Base-by-base conservation (phyloP, 2,329 filamentous ascomycete species). In the Pseudonectria buxi region DNA sequence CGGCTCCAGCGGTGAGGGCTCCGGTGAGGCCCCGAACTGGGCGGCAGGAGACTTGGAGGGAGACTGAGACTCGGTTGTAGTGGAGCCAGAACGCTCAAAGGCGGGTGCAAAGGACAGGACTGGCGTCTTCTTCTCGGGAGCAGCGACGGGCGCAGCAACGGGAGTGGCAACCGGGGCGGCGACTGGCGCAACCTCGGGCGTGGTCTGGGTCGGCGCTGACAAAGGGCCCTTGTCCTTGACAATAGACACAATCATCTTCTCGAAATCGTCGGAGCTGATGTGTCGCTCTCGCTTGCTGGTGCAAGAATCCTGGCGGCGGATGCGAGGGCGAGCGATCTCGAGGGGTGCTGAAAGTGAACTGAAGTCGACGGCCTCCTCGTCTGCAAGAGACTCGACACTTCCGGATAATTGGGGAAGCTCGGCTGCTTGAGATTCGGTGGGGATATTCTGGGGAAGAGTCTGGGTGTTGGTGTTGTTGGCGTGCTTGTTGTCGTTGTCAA, bases 241-340 rank as follows among this genome's bases (percentile, higher is more conserved):
- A 37, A 95, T 95, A 26, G 83, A 87, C 37, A 85, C 78, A 28
- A 95, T 86, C 76, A 96, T 94, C 67, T 94, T 94, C 63, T 95
- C 87, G 22, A 96, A 73, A 51, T 92, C 86, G 54, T 86, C 76
- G 6, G 90, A 87, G n/a, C 88, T 94, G 49, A 95, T 90, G 64
- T 95, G 89, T 54, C 86, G 83, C 58, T 92, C 85, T 72, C 78
- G 46, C 81, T 83, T 78, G 56, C 76, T 73, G 22, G 75, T 76
- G 53, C 72, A 80, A 10, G 83, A 89, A 57, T 89, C 84, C 51
- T 82, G 74, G 50, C 81, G 73, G 51, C 72, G 73, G 49, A 86
- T 77, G 47, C 80, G 75, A 41, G 86, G 85, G 53, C 80, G 71
- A 45, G 72, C 57, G 43, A 80, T 76, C 48, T 81, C 68, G 44